A percentile compares a stretch with the other conserved stretches of the same genome.
phyloP scores from a whole-genome alignment of 1,139 yeast species.

The Yamadazyma pseudoaaseri region DNA sequence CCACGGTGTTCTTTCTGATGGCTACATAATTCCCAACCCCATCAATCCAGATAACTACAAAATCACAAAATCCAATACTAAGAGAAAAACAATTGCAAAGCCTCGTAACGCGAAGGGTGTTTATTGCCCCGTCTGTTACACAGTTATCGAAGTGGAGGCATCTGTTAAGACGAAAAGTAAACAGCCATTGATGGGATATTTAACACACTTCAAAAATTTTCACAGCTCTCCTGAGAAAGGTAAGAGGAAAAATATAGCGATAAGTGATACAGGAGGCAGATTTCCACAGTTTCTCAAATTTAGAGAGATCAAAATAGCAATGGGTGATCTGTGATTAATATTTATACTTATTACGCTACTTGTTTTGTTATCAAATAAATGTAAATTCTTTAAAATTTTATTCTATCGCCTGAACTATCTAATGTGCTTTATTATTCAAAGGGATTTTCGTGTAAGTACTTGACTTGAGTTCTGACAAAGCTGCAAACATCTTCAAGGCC shows the following conservation, averaged over 20 bases:
- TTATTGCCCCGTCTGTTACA: slow-evolving; percentile 4
- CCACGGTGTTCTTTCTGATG: slow-evolving; percentile 31
- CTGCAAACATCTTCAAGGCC: slow-evolving; percentile 26
- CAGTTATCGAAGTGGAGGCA: slow-evolving; percentile 2
- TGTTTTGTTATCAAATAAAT: neutral
- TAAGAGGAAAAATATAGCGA: neutral
- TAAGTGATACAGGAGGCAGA: neutral
- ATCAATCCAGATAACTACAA: slow-evolving; percentile 5
- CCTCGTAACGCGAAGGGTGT: slow-evolving; percentile 4
- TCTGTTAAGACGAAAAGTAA: slow-evolving; percentile 2
- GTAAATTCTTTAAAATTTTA: slow-evolving; percentile 1
- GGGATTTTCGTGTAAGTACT: slow-evolving; percentile 18
- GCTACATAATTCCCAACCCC: slow-evolving; percentile 27
- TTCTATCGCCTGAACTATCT: too few relatives aligned
- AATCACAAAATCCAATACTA: slow-evolving; percentile 1
- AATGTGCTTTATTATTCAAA: slow-evolving; percentile 1
- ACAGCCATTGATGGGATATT: slow-evolving; percentile 5
- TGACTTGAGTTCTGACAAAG: slow-evolving; percentile 29
- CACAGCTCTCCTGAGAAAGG: slow-evolving; percentile 4
- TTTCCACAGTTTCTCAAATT: neutral
- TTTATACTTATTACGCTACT: neutral
- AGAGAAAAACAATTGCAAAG: slow-evolving; percentile 3
- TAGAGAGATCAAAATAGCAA: neutral
- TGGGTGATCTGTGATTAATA: too few relatives aligned
- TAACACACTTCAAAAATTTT: slow-evolving; percentile 1